Evolutionary conservation across 345 rosid genomes (phyloP), one percentile per base, ranked within the genome.

Genomic region (Salix purpurea): DNA sequence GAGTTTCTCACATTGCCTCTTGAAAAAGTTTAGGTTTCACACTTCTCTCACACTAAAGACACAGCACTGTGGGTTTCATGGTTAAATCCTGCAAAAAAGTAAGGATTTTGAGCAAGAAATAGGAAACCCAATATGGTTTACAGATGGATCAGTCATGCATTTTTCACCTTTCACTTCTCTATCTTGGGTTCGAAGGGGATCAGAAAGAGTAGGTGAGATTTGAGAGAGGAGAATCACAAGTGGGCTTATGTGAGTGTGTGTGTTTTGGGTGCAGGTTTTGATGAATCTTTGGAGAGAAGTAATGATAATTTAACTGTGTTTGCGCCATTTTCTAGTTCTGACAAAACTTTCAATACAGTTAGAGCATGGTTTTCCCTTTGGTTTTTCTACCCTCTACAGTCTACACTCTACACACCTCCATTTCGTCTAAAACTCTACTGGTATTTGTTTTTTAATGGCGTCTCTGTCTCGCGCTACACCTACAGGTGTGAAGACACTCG

Each of bases 1-100:
- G 65, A 23, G 28, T 19, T 74, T 81, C 84, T 84, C 87, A 87
- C 91, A 88, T 91, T 88, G 89, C 86, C 78, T 73, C 74, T 46
- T n/a, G 74, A 69, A 61, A 72, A 39, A 26, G 23, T 71, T 4
- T 46, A 46, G 60, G 67, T 77, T 80, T 80, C 70, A 72, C 74
- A 62, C 21, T 40, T 4, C 73, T 64, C 76, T 64, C 75, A 62
- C 68, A 71, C 66, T 58, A 72, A 61, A 50, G 65, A 71, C 4
- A 39, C 14, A 60, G 46, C 30, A 15, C 60, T 48, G 60, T 78
- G 77, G 36, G 28, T 60, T 44, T 67, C 83, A 77, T 65, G 28
- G 56, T 44, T 39, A 68, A 16, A 76, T 70, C 64, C 74, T 75
- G 68, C 40, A 26, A 73, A 42, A 39, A 71, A 48, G 21, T 67